A percentile compares a stretch with the other conserved stretches of the same genome.
phyloP scores from a whole-genome alignment of 148 eudicot genomes.

The Fagopyrum esculentum region DNA sequence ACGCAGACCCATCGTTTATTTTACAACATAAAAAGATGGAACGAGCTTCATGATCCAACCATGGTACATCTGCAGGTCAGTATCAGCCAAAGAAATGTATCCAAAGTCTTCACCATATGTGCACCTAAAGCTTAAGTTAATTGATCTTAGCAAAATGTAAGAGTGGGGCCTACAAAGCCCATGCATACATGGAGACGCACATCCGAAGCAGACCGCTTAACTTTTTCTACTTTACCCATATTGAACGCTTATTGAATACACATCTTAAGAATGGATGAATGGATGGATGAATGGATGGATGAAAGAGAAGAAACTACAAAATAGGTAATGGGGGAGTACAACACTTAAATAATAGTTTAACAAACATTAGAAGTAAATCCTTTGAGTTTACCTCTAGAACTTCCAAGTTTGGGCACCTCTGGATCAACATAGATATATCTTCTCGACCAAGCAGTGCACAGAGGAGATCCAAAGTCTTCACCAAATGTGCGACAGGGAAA shows the following conservation, averaged over 20 bases:
- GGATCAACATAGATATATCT: conserved; percentile 58
- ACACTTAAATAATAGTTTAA: not conserved
- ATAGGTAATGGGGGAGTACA: not conserved
- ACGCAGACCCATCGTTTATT: not conserved
- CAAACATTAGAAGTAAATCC: not conserved
- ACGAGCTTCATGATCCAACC: not conserved
- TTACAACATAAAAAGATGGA: not conserved
- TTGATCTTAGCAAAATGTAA: not conserved
- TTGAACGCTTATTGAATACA: no score
- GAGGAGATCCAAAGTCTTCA: conserved; percentile 76
- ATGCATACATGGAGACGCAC: not conserved
- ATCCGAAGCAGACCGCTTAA: no score
- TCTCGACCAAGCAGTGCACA: conserved; percentile 66
- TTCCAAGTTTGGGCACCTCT: conserved; percentile 78
- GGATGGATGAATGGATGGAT: not conserved
- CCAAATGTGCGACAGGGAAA: conserved; percentile 45
- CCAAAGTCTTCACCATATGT: not conserved
- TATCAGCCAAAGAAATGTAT: not conserved
- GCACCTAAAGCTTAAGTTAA: not conserved
- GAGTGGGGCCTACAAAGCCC: not conserved
- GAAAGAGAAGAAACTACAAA: not conserved
- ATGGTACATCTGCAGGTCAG: not conserved
- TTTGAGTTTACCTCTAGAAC: conserved; percentile 66
- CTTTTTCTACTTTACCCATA: no score
- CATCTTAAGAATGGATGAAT: no score